phyloP scores from a whole-genome alignment of 768 basidiomycete genomes.

The Calvatia gigantea region DNA sequence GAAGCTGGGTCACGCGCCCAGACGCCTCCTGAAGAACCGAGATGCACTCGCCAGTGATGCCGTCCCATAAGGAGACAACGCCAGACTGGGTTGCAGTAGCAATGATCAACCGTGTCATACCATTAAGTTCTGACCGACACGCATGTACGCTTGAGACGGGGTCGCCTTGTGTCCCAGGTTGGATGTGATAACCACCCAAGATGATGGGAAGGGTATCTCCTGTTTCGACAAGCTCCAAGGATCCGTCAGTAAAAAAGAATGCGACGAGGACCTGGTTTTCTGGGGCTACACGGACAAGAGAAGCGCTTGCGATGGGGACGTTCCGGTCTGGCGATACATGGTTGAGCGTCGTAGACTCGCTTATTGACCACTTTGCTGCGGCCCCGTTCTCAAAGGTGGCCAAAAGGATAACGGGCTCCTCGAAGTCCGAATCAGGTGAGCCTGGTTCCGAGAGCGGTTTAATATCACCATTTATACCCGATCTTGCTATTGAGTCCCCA shows the following conservation, averaged over 20 bases:
- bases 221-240: conserved; percentile 57
- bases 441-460: conserved; percentile 28
- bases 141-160: conserved; percentile 50
- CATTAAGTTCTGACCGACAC: conserved; percentile 48
- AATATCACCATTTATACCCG: conserved; percentile 13
- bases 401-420: conserved; percentile 31
- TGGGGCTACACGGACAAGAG: conserved; percentile 44
- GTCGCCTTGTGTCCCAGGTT: conserved; percentile 58
- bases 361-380: conserved; percentile 52
- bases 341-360: conserved; percentile 25
- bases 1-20: conserved; percentile 57
- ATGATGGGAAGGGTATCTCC: conserved; percentile 40
- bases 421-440: conserved; percentile 22
- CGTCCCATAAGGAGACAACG: conserved; percentile 75
- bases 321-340: conserved; percentile 42
- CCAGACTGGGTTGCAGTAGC: conserved; percentile 64
- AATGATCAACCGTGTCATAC: conserved; percentile 49
- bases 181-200: conserved; percentile 44
- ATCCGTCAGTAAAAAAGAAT: conserved; percentile 64
- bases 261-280: conserved; percentile 48
- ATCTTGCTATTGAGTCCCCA: conserved; percentile 12
- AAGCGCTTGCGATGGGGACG: conserved; percentile 42
- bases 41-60: conserved; percentile 58
- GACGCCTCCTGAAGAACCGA: conserved; percentile 56
- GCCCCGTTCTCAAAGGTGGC: conserved; percentile 59